Evolutionary conservation across 164 flowering plant genomes (phyloP), one percentile per base, ranked within the genome.

Genomic region (Aristolochia contorta): DNA sequence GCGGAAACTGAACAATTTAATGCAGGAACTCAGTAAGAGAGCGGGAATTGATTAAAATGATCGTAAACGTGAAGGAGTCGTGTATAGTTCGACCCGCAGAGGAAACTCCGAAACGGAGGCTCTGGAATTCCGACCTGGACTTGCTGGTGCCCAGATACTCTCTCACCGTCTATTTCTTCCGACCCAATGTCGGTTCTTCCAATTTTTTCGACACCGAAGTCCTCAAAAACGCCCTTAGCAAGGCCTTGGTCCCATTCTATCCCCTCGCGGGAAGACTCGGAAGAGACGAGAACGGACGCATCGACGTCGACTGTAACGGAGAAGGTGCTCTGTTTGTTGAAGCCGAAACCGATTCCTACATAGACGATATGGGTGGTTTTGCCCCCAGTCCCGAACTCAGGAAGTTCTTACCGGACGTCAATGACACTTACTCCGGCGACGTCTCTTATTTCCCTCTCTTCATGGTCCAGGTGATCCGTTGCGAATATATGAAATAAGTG

Each of bases 21-120:
- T n/a, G n/a, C n/a, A n/a, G n/a, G n/a, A n/a, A n/a, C n/a, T n/a
- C n/a, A n/a, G n/a, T n/a, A n/a, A n/a, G n/a, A n/a, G n/a, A n/a
- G n/a, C n/a, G n/a, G n/a, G n/a, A n/a, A n/a, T n/a, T n/a, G n/a
- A n/a, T n/a, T 27, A 27, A 27, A 8, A 72, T 68, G 75, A 68
- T 50, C 12, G 47, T 72, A 16, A 54, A 53, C 6, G 64, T 72
- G 25, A 72, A 48, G 57, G 66, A 68, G 51, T 72, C 75, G 20
- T 60, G 65, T 5, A 54, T 72, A 65, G 72, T 72, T 23, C 60
- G 70, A 7, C 76, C 76, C 5, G 67, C 69, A 3, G 30, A 61
- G 54, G 70, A 65, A 5, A 69, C 69, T 1, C 79, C 79, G 0
- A 43, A 64, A 6, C 22, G 57, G 13, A 58, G 43, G 8, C 69